Conservation (phyloP, 352 stramenopile species). For the Phytophthora capsici region DNA sequence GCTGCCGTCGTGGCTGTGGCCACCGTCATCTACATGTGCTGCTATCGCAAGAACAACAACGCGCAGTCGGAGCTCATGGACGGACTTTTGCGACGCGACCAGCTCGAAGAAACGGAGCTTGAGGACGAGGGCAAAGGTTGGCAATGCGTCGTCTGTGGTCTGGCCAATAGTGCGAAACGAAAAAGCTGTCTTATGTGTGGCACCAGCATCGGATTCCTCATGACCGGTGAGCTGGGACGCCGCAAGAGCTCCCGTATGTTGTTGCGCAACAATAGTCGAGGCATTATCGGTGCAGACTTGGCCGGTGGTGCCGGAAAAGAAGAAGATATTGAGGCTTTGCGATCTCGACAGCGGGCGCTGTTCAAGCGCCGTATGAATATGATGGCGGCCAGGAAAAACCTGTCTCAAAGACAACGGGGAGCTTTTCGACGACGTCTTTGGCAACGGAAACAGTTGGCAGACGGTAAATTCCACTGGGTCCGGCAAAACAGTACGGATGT, state of each 20-base stretch:
- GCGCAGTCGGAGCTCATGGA: slow-evolving; percentile 47
- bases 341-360: slow-evolving; percentile 58
- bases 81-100: slow-evolving; percentile 63
- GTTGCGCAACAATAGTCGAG: slow-evolving; percentile 44
- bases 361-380: slow-evolving; percentile 77
- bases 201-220: slow-evolving; percentile 50
- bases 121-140: slow-evolving; percentile 62
- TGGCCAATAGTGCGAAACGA: slow-evolving; percentile 51
- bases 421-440: slow-evolving; percentile 70
- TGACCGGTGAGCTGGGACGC: slow-evolving; percentile 37
- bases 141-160: slow-evolving; percentile 77
- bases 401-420: slow-evolving; percentile 73
- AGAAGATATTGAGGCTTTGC: slow-evolving; percentile 45
- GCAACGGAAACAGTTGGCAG: slow-evolving; percentile 58
- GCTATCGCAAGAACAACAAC: slow-evolving; percentile 25
- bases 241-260: slow-evolving; percentile 67
- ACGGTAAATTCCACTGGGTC: slow-evolving; percentile 81
- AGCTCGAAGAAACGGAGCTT: slow-evolving; percentile 61
- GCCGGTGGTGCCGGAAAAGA: slow-evolving; percentile 11
- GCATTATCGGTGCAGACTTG: slow-evolving; percentile 4
- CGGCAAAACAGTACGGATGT: slow-evolving; percentile 66
- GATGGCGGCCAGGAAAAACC: slow-evolving; percentile 60
- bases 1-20: slow-evolving; percentile 35
- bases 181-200: slow-evolving; percentile 75
- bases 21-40: slow-evolving; percentile 63